Percentiles rank a stretch among this genome's conserved stretches.
phyloP scores from a whole-genome alignment of 1,284 basidiomycete species.

The Tilletia walkeri region DNA sequence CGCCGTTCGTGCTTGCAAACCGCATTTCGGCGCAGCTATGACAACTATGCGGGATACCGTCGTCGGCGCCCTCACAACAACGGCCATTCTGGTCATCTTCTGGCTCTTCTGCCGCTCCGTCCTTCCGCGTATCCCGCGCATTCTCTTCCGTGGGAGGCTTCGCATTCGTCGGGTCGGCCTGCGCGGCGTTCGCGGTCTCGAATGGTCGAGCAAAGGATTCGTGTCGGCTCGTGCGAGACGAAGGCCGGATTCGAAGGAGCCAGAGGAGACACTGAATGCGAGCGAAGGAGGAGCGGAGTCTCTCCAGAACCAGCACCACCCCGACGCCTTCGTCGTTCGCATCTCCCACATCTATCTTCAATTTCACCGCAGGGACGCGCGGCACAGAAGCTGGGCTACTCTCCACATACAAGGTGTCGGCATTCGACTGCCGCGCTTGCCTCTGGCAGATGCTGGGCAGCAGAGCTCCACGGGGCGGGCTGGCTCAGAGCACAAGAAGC shows the following conservation, averaged over 20 bases:
- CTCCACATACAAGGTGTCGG: constrained; percentile 43
- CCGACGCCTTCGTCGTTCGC: constrained; percentile 34
- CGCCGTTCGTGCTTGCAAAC: too few species aligned
- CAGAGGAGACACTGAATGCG: not conserved
- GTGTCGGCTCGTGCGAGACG: constrained; percentile 15
- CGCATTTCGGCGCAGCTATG: not conserved
- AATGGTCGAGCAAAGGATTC: constrained; percentile 43
- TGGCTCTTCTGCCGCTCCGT: constrained; percentile 43
- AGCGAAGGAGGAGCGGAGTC: constrained; percentile 2
- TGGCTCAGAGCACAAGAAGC: not conserved
- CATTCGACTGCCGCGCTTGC: constrained; percentile 29
- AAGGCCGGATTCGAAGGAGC: not conserved
- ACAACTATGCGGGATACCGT: not conserved
- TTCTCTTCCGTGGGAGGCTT: constrained; percentile 41
- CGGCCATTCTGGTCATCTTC: constrained; percentile 24
- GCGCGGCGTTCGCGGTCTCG: constrained; percentile 44
- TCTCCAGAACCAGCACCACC: constrained; percentile 1
- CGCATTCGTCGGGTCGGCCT: constrained; percentile 37
- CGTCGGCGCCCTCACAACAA: not conserved
- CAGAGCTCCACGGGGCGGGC: not conserved
- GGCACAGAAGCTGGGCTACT: constrained; percentile 28
- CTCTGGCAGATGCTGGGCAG: not conserved
- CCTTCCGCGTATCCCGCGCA: constrained; percentile 39
- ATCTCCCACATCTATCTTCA: constrained; percentile 34
- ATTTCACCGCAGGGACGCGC: constrained; percentile 22